Evolutionary conservation across 257 asterid genomes (phyloP), one percentile per base, ranked within the genome.

Genomic region (Jacaranda copaia): DNA sequence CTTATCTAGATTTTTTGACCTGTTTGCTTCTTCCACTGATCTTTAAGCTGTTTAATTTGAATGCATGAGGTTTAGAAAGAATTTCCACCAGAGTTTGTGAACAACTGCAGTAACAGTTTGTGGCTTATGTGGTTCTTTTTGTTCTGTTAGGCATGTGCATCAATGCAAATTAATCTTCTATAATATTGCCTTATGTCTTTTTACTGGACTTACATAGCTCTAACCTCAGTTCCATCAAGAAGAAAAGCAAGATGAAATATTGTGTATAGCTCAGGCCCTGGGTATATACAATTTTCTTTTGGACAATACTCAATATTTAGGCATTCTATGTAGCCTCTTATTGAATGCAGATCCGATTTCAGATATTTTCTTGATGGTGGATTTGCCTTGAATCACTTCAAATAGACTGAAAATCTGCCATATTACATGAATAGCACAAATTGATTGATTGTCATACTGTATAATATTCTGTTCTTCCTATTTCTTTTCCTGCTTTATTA

Each of bases 351-450:
- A 48, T 36, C 51, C 40, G n/a, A 49, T n/a, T 9, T 49, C 58
- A 48, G 51, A 72, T 58, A 4, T 65, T n/a, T 39, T 25, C 3
- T 70, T 61, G 73, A 40, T n/a, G 61, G 59, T 45, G 43, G 40
- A 62, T 62, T 64, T 51, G 58, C 46, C 42, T 45, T 18, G 61
- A 70, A 73, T 73, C 70, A 18, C 57, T 74, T 56, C 61, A 65
- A 35, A 13, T 42, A 20, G 57, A 40, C 5, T 12, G 14, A 36
- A n/a, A 16, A 70, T 73, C 65, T 36, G 12, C 52, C 35, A 18
- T 53, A 52, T 43, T 66, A 8, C 66, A 67, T 59, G 18, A 35
- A 67, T 65, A 46, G 5, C 82, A 57, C 53, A 16, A 55, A 66
- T 35, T 18, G 45, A 57, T 58, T 16, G 63, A 63, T 66, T 43